A percentile compares a stretch with the other conserved stretches of the same genome.
Evolutionary conservation across 208 protist species (phyloP).

Genomic region (Leishmania guyanensis): DNA sequence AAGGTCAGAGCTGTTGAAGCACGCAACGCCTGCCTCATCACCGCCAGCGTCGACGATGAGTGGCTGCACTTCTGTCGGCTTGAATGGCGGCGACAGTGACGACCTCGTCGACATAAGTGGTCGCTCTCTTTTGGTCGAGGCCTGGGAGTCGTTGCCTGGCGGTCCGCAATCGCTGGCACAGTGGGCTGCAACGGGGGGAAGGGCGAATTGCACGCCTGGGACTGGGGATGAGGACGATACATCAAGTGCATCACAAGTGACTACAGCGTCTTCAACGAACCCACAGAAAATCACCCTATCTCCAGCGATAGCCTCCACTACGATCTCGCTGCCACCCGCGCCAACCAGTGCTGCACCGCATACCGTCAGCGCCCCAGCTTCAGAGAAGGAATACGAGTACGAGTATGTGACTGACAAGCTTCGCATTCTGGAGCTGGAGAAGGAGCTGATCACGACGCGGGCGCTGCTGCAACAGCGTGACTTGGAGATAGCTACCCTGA

Average conservation of each 20-base stretch:
- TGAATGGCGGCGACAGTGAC: neutral
- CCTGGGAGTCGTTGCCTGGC: slow-evolving; percentile 24
- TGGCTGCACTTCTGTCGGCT: neutral
- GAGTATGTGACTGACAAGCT: slow-evolving; percentile 11
- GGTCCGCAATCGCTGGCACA: slow-evolving; percentile 20
- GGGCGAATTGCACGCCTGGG: neutral
- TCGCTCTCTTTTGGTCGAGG: slow-evolving; percentile 20
- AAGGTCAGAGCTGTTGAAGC: neutral
- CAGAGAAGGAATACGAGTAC: slow-evolving; percentile 38
- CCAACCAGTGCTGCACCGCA: neutral
- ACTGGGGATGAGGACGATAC: neutral
- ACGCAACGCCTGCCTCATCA: neutral
- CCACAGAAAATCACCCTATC: neutral
- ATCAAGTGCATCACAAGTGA: neutral
- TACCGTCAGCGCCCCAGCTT: neutral
- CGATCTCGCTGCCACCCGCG: neutral
- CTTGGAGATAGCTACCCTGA: slow-evolving; percentile 51
- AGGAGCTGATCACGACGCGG: slow-evolving; percentile 29
- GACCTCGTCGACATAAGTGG: neutral
- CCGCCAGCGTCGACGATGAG: neutral
- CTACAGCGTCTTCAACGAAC: neutral
- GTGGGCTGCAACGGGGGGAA: slow-evolving; percentile 4
- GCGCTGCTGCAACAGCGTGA: slow-evolving; percentile 33
- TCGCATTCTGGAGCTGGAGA: slow-evolving; percentile 21
- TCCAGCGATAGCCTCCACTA: neutral